Percentiles rank a stretch among this genome's conserved stretches.
Conservation (phyloP, 2,329 filamentous ascomycete genomes). For the Microcyclospora pomicola region DNA sequence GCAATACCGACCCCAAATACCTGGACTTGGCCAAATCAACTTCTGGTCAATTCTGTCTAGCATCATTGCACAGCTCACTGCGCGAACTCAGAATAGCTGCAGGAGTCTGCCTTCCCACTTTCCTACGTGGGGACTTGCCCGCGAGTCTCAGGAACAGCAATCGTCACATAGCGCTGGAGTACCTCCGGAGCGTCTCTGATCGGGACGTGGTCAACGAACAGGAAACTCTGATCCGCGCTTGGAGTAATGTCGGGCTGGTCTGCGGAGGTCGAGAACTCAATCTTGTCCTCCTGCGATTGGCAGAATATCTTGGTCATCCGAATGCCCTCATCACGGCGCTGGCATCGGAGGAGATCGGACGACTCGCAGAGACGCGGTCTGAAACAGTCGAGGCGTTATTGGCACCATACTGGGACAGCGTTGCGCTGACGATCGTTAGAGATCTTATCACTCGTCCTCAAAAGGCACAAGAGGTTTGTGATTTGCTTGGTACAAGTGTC, state of each 20-base stretch:
- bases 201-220: constrained; percentile 53
- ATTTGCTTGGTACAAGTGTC: constrained; percentile 63
- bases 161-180: constrained; percentile 53
- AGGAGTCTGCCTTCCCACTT: constrained; percentile 44
- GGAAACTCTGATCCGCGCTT: constrained; percentile 74
- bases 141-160: constrained; percentile 45
- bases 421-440: constrained; percentile 71
- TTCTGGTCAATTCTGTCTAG: constrained; percentile 67
- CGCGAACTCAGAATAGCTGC: constrained; percentile 75
- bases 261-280: constrained; percentile 74
- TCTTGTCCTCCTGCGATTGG: constrained; percentile 65
- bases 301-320: constrained; percentile 74
- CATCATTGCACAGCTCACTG: constrained; percentile 67
- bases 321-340: constrained; percentile 68
- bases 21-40: constrained; percentile 54
- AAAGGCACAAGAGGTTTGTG: constrained; percentile 64
- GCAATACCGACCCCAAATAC: constrained; percentile 45
- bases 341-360: constrained; percentile 68
- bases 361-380: constrained; percentile 54
- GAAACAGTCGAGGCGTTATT: constrained; percentile 46
- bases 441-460: constrained; percentile 71
- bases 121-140: constrained; percentile 41
- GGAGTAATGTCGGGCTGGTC: constrained; percentile 66
- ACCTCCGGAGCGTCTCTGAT: constrained; percentile 59
- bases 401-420: constrained; percentile 73